Evolutionary conservation across 2,329 filamentous ascomycete genomes (phyloP).

Genomic region (Aureobasidium vineae): DNA sequence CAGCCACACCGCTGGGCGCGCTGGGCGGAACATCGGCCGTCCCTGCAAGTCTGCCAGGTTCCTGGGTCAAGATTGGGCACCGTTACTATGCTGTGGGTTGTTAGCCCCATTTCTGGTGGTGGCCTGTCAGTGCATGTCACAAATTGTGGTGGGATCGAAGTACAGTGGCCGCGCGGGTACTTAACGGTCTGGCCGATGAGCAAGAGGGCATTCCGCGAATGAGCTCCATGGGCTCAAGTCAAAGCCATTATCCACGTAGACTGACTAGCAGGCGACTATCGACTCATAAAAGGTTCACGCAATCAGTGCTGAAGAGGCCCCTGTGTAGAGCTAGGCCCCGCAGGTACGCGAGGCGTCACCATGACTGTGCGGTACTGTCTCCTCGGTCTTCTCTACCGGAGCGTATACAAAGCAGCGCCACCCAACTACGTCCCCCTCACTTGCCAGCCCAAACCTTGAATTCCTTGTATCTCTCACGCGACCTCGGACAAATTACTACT

Average conservation of each 20-base stretch:
- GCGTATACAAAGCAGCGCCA: slow-evolving; percentile 22
- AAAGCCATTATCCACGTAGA: slow-evolving; percentile 6
- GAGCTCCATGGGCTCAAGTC: background rate
- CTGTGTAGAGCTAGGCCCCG: slow-evolving; percentile 17
- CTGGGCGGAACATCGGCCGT: slow-evolving; percentile 14
- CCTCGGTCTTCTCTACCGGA: slow-evolving; percentile 16
- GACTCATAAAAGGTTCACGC: background rate
- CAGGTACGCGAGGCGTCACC: slow-evolving; percentile 25
- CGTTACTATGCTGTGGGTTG: slow-evolving; percentile 8
- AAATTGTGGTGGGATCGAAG: slow-evolving; percentile 11
- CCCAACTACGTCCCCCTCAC: slow-evolving; percentile 17
- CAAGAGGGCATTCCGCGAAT: slow-evolving; percentile 11
- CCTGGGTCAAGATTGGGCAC: slow-evolving; percentile 24
- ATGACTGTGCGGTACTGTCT: slow-evolving; percentile 17
- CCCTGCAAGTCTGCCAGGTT: slow-evolving; percentile 22
- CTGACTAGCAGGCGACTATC: slow-evolving; percentile 23
- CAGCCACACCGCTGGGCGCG: slow-evolving; percentile 25
- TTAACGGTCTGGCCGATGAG: slow-evolving; percentile 19
- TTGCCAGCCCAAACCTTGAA: slow-evolving; percentile 16
- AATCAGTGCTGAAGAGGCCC: slow-evolving; percentile 5
- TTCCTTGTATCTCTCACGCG: slow-evolving; percentile 20
- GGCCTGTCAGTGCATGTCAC: slow-evolving; percentile 23
- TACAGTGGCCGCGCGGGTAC: slow-evolving; percentile 7
- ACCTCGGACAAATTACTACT: background rate
- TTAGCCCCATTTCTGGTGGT: slow-evolving; percentile 2